phyloP scores from a whole-genome alignment of 495 filamentous ascomycete species.

The Penicillium cataractarum region DNA sequence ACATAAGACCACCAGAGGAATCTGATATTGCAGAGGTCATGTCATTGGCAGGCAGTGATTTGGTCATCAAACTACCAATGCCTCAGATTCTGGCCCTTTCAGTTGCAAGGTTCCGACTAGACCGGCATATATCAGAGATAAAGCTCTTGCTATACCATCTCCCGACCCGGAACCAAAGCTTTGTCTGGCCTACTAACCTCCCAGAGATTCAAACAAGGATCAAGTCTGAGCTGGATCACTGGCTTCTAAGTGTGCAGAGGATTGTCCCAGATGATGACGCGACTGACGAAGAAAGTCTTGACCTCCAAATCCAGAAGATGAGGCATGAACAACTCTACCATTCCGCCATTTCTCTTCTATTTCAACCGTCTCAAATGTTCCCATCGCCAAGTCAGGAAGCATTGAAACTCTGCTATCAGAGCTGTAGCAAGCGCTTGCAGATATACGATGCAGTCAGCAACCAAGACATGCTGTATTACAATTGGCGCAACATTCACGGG shows the following conservation, averaged over 20 bases:
- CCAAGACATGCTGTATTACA: constrained; percentile 24
- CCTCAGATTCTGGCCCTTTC: constrained; percentile 17
- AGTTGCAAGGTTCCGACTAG: constrained; percentile 24
- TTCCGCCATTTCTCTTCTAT: constrained; percentile 20
- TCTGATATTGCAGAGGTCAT: background rate
- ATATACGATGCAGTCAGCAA: constrained; percentile 26
- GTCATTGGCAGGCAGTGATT: constrained; percentile 9
- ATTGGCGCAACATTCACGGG: constrained; percentile 32
- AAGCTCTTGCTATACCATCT: constrained; percentile 31
- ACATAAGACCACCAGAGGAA: constrained; percentile 21
- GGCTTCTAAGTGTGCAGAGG: constrained; percentile 13
- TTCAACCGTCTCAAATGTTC: constrained; percentile 29
- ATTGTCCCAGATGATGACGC: constrained; percentile 2
- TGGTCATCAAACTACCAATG: constrained; percentile 6
- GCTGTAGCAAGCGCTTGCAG: constrained; percentile 22
- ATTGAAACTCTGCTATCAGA: constrained; percentile 23
- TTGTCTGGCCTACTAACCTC: constrained; percentile 24
- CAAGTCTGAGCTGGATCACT: constrained; percentile 23
- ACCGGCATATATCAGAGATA: constrained; percentile 31
- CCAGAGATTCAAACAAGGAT: constrained; percentile 18
- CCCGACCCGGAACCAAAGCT: constrained; percentile 15
- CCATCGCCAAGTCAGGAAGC: constrained; percentile 23
- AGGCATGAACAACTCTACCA: constrained; percentile 26
- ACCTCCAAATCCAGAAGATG: constrained; percentile 17
- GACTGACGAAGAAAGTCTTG: constrained; percentile 13